phyloP scores from a whole-genome alignment of 1,139 yeast genomes.

The Lodderomyces orthopsilosis region DNA sequence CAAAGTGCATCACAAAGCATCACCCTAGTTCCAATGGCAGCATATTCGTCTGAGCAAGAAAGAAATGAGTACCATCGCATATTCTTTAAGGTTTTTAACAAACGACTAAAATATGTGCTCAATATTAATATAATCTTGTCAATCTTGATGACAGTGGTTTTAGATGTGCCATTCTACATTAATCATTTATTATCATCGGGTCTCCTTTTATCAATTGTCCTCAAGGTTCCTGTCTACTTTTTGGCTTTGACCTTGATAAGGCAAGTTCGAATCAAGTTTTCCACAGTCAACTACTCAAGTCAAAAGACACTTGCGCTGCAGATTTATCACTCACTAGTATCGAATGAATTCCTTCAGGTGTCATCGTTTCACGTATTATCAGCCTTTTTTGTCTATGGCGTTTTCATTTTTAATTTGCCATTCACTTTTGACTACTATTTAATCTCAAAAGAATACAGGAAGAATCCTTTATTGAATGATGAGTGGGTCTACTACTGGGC shows the following conservation, averaged over 20 bases:
- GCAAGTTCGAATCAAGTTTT: conserved; percentile 45
- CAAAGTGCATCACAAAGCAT: neutral
- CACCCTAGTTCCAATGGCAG: conserved; percentile 1
- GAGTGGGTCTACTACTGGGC: conserved; percentile 53
- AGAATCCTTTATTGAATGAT: conserved; percentile 60
- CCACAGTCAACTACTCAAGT: conserved; percentile 51
- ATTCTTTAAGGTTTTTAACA: conserved; percentile 31
- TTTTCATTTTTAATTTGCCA: conserved; percentile 29
- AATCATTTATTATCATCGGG: conserved; percentile 26
- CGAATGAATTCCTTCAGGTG: conserved; percentile 36
- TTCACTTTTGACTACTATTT: conserved; percentile 28
- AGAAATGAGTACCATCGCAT: conserved; percentile 23
- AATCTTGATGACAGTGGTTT: conserved; percentile 22
- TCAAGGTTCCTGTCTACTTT: conserved; percentile 34
- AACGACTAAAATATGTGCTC: conserved; percentile 36
- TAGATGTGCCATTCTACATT: conserved; percentile 27
- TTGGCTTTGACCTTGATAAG: conserved; percentile 36
- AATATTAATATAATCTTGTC: conserved; percentile 31
- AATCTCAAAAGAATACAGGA: conserved; percentile 47
- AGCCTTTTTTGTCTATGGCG: conserved; percentile 28
- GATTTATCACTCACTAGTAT: conserved; percentile 44
- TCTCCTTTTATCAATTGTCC: conserved; percentile 21
- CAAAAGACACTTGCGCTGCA: conserved; percentile 52
- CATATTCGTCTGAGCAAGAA: conserved; percentile 9
- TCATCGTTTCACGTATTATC: conserved; percentile 38